Evolutionary conservation across 106 monocot genomes (phyloP).

Genomic region (Platanthera guangdongensis): DNA sequence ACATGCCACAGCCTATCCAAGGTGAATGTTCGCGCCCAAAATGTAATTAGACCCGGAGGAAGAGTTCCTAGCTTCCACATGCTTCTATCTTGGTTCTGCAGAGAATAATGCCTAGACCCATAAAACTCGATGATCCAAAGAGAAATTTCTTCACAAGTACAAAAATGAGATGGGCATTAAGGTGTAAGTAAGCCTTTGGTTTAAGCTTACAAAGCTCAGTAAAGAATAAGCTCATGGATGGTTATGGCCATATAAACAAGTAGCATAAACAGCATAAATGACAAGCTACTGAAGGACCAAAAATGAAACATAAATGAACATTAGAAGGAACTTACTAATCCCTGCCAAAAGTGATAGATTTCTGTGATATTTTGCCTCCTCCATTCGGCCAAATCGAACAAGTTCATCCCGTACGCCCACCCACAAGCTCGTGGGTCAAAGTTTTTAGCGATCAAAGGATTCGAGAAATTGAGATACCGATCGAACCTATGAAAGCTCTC

Average conservation of each 20-base stretch:
- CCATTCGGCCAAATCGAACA: constrained; percentile 56
- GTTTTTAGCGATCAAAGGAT: constrained; percentile 50
- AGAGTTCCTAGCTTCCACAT: constrained; percentile 52
- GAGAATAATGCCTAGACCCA: neutral
- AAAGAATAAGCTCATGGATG: neutral
- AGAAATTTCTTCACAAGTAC: neutral
- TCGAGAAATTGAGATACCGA: constrained; percentile 52
- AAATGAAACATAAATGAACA: neutral
- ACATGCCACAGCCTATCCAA: constrained; percentile 44
- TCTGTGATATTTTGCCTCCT: constrained; percentile 55
- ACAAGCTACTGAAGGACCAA: neutral
- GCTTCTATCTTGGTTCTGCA: constrained; percentile 43
- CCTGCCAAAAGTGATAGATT: constrained; percentile 53
- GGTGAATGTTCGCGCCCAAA: constrained; percentile 26
- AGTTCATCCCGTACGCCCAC: constrained; percentile 61
- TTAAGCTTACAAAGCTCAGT: neutral
- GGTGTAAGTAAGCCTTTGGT: neutral
- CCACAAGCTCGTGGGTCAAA: constrained; percentile 52
- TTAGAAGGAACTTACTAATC: constrained; percentile 18
- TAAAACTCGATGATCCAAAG: neutral
- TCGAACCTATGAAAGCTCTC: constrained; percentile 51
- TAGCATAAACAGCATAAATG: neutral
- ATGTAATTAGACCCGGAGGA: constrained; percentile 50
- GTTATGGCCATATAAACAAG: too few relatives aligned
- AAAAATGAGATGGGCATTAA: neutral